These are phyloP conservation scores for Cryphonectria nitschkei DNA, from an alignment of 2,329 filamentous ascomycete species.

Conservation along the genomic window DNA sequence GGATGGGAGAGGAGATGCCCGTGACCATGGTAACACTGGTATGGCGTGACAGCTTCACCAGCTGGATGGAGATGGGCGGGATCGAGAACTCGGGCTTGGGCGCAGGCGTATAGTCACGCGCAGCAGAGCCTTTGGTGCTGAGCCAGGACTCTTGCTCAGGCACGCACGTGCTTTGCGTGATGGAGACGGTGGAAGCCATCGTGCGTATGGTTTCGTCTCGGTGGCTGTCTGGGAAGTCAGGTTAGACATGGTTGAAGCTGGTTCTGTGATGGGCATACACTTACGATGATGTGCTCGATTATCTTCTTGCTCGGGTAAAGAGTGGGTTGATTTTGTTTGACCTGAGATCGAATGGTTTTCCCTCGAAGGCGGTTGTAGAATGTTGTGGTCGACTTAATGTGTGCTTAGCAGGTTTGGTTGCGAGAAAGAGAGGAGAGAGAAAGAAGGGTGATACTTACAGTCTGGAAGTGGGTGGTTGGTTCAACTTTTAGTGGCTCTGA, in stretches of 20 bases:
- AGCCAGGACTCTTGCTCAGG: neutral
- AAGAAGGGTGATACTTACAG: neutral
- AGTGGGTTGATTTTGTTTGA: neutral
- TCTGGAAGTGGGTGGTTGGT: neutral
- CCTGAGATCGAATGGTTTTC: neutral
- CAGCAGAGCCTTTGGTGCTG: neutral
- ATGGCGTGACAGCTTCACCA: neutral
- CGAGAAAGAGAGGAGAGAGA: neutral
- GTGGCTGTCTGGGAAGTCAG: neutral
- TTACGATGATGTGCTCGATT: neutral
- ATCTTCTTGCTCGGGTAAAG: neutral
- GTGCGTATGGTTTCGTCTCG: neutral
- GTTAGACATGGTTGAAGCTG: neutral
- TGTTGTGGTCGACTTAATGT: neutral
- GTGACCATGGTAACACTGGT: neutral
- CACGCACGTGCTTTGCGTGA: neutral
- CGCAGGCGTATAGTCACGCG: neutral
- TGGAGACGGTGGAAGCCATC: neutral
- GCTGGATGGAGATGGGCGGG: constrained; percentile 1
- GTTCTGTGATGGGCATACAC: neutral
- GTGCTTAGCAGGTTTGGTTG: neutral
- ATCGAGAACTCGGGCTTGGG: neutral
- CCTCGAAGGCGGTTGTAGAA: neutral
- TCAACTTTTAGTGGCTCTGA: neutral
- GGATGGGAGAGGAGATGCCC: neutral